Evolutionary conservation across 169 alveolate genomes (phyloP).

Genomic region (Plasmodium yoelii): DNA sequence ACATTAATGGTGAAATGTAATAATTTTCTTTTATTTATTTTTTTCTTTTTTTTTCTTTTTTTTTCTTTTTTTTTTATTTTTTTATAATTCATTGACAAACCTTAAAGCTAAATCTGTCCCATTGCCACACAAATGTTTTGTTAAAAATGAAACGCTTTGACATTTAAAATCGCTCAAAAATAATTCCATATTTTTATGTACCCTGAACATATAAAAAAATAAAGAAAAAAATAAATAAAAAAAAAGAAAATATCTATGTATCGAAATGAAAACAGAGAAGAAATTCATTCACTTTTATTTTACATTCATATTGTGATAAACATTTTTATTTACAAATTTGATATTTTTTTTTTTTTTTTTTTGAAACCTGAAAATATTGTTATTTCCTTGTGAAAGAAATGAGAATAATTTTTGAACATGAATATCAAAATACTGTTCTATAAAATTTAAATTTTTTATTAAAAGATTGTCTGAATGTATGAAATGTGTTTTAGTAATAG

Average conservation of each 20-base stretch:
- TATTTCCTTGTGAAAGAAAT: slow-evolving; percentile 55
- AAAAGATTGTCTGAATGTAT: slow-evolving; percentile 3
- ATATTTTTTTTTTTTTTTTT: neutral
- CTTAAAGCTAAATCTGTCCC: slow-evolving; percentile 46
- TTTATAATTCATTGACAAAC: neutral
- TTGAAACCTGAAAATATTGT: slow-evolving; percentile 26
- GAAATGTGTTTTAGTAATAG: neutral
- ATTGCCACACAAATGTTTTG: slow-evolving; percentile 68
- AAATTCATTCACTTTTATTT: neutral
- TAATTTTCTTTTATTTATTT: neutral
- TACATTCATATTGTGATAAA: neutral
- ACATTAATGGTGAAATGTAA: neutral
- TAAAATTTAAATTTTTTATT: neutral
- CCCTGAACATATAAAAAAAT: neutral
- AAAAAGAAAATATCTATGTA: neutral
- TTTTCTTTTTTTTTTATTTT: neutral
- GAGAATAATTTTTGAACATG: slow-evolving; percentile 21
- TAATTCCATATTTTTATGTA: slow-evolving; percentile 16
- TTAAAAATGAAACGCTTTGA: slow-evolving; percentile 27
- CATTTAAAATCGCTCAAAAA: slow-evolving; percentile 14
- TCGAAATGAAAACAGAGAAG: neutral
- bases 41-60: neutral
- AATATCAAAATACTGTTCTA: slow-evolving; percentile 42
- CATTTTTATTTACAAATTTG: neutral
- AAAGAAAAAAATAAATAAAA: neutral